These are phyloP conservation scores for Moricandia moricandioides DNA, from an alignment of 345 rosid species.

Conservation along the genomic window DNA sequence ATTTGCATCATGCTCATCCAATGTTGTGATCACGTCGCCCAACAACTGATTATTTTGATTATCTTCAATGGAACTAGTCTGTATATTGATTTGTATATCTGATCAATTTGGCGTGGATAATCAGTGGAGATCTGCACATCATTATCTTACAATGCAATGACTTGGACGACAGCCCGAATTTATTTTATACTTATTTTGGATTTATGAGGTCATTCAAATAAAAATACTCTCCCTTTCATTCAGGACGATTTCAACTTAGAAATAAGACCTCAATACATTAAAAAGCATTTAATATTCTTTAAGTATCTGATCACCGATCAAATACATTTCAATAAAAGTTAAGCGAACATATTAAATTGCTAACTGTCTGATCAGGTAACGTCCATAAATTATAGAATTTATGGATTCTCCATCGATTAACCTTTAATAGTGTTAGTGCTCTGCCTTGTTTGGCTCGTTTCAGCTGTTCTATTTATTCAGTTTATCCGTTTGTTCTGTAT, in stretches of 20 bases:
- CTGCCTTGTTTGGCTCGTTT: neutral
- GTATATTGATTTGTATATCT: neutral
- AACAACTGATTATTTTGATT: constrained; percentile 12
- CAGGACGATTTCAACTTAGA: neutral
- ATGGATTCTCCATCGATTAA: neutral
- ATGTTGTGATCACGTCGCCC: constrained; percentile 33
- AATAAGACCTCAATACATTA: neutral
- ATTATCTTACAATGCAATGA: constrained; percentile 7
- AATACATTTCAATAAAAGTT: neutral
- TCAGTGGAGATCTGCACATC: neutral
- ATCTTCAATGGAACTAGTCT: neutral
- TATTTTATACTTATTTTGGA: neutral
- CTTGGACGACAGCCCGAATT: constrained; percentile 1
- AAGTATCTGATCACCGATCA: neutral
- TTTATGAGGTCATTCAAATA: constrained; percentile 2
- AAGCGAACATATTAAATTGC: neutral
- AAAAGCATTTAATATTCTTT: neutral
- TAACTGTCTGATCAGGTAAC: neutral
- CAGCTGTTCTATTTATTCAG: neutral
- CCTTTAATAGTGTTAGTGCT: neutral
- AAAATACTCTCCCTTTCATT: constrained; percentile 4
- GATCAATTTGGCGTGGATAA: constrained; percentile 6
- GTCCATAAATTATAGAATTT: neutral
- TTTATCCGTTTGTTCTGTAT: neutral
- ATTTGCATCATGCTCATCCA: constrained; percentile 14